Conservation (phyloP, 2,329 filamentous ascomycete species). For the Colletotrichum sansevieriae region DNA sequence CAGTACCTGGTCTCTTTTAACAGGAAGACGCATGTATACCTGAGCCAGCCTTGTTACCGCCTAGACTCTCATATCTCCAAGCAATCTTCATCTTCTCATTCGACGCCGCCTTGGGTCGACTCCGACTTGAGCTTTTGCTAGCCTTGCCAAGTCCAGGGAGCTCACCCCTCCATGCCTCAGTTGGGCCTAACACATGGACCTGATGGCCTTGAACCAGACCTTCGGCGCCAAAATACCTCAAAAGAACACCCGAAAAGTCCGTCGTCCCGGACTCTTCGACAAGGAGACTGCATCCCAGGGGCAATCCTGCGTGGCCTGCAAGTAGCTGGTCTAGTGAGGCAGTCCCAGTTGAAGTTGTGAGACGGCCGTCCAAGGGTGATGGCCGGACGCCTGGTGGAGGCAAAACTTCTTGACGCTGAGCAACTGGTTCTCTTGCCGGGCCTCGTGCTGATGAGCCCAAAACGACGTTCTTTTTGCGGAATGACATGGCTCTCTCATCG, state of each 20-base stretch:
- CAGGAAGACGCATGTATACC: constrained; percentile 28
- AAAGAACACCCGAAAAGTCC: constrained; percentile 87
- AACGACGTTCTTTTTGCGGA: constrained; percentile 69
- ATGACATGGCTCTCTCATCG: constrained; percentile 61
- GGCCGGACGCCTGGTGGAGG: constrained; percentile 74
- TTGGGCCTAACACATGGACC: constrained; percentile 86
- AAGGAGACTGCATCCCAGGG: constrained; percentile 83
- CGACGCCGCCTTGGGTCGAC: constrained; percentile 54
- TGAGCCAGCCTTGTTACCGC: constrained; percentile 49
- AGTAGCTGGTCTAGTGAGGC: constrained; percentile 86
- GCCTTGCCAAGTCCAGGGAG: constrained; percentile 77
- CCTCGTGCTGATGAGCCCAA: constrained; percentile 52
- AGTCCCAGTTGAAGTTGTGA: constrained; percentile 92
- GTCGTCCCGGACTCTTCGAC: constrained; percentile 93
- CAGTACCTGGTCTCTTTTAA: neutral
- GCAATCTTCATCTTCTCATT: constrained; percentile 97
- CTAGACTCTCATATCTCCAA: constrained; percentile 93
- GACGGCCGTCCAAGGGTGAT: constrained; percentile 88
- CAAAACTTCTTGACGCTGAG: constrained; percentile 51
- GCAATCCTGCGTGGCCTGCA: constrained; percentile 87
- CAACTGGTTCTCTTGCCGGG: constrained; percentile 43
- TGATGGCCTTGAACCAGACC: constrained; percentile 91
- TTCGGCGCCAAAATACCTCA: constrained; percentile 93
- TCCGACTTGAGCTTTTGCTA: constrained; percentile 54
- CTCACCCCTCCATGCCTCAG: constrained; percentile 84